phyloP scores from a whole-genome alignment of 1,139 yeast species.

The Saccharomycopsis hybrid region DNA sequence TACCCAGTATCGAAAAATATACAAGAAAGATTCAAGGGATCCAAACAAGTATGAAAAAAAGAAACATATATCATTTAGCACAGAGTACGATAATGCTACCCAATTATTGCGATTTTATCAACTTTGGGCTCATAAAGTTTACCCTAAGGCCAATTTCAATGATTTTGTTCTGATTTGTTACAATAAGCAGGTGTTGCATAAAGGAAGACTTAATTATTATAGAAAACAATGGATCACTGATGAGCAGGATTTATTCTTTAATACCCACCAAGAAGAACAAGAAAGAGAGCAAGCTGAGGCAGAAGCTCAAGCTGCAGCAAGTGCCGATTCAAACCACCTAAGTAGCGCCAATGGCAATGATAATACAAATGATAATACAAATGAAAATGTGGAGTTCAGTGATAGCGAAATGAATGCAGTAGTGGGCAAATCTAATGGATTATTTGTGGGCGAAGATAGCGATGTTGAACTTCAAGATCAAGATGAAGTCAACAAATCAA shows the following conservation, averaged over 20 bases:
- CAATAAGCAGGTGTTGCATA: constrained; percentile 13
- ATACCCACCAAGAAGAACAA: neutral
- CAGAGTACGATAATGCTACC: constrained; percentile 35
- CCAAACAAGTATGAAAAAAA: neutral
- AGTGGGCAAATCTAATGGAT: constrained; percentile 1
- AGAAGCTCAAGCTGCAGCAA: neutral
- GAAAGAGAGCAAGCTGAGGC: constrained; percentile 1
- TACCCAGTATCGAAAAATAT: neutral
- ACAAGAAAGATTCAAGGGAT: neutral
- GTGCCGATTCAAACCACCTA: neutral
- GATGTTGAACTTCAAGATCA: neutral
- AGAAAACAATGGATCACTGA: constrained; percentile 20
- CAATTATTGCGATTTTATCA: constrained; percentile 62
- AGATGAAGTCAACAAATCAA: neutral
- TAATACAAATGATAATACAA: neutral
- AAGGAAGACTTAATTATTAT: constrained; percentile 14
- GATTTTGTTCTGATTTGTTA: constrained; percentile 40
- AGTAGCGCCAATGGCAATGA: constrained; percentile 4
- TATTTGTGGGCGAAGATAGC: constrained; percentile 11
- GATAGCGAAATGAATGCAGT: constrained; percentile 11
- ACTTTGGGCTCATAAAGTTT: constrained; percentile 78
- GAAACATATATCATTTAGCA: constrained; percentile 16
- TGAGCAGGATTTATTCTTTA: constrained; percentile 11
- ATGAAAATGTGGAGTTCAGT: constrained; percentile 1
- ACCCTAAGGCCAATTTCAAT: constrained; percentile 69